phyloP scores from a whole-genome alignment of 2,329 filamentous ascomycete genomes.

The Bipolaris zeicola region DNA sequence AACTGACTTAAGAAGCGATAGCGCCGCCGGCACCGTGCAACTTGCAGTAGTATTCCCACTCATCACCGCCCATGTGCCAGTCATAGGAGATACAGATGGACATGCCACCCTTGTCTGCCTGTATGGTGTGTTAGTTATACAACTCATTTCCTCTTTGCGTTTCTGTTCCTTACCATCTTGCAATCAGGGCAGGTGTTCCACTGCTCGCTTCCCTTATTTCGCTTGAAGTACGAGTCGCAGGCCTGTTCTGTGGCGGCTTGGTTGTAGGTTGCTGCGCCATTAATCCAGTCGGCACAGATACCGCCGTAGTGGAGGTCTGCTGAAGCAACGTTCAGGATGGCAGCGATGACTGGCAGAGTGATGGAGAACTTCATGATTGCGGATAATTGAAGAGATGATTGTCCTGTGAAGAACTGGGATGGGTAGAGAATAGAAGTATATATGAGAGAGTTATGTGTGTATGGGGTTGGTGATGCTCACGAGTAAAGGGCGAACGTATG shows the following conservation, averaged over 20 bases:
- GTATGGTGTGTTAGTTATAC: neutral
- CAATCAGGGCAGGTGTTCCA: conserved; percentile 41
- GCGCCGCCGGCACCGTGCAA: conserved; percentile 25
- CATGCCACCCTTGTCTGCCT: conserved; percentile 27
- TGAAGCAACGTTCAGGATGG: conserved; percentile 20
- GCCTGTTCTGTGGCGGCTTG: conserved; percentile 27
- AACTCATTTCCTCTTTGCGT: neutral
- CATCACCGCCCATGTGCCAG: conserved; percentile 38
- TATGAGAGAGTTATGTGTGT: neutral
- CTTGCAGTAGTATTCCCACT: conserved; percentile 36
- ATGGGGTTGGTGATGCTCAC: neutral
- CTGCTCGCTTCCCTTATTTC: conserved; percentile 34
- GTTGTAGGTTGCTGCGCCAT: conserved; percentile 30
- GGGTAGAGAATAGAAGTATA: neutral
- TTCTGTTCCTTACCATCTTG: conserved; percentile 22
- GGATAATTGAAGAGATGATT: neutral
- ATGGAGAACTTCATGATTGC: conserved; percentile 28
- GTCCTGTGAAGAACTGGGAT: neutral
- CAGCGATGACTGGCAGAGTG: conserved; percentile 14
- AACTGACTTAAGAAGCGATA: conserved; percentile 2
- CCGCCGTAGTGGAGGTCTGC: conserved; percentile 30
- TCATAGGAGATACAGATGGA: conserved; percentile 29
- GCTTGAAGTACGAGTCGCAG: conserved; percentile 27
- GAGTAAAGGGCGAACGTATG: neutral
- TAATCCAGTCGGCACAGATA: conserved; percentile 27